A percentile compares a stretch with the other conserved stretches of the same genome.
phyloP scores from a whole-genome alignment of 495 filamentous ascomycete species.

The Talaromyces proteolyticus region DNA sequence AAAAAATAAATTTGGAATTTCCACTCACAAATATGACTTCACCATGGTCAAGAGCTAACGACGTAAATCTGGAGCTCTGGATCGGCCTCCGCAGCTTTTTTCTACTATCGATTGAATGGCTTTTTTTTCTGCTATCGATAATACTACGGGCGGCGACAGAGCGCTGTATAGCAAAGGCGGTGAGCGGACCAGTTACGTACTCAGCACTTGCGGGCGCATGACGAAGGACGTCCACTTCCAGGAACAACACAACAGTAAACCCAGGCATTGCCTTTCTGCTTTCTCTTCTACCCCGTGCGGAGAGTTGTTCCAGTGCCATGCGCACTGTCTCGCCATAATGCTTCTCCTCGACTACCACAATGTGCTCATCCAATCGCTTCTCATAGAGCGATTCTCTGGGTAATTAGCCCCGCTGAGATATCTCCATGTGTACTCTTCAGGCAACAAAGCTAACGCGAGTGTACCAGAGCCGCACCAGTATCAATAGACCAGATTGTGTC shows the following conservation, averaged over 20 bases:
- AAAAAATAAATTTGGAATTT: constrained; percentile 18
- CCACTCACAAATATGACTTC: constrained; percentile 88
- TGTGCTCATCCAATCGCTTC: constrained; percentile 89
- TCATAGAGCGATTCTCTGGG: constrained; percentile 93
- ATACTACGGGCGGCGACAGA: constrained; percentile 33
- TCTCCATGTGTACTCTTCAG: constrained; percentile 4
- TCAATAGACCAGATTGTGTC: constrained; percentile 96
- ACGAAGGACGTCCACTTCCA: not conserved
- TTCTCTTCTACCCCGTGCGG: not conserved
- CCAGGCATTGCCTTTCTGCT: not conserved
- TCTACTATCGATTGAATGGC: not conserved
- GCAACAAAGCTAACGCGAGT: constrained; percentile 24
- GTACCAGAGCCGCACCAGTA: constrained; percentile 65
- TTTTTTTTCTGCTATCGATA: constrained; percentile 7
- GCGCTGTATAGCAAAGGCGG: constrained; percentile 14
- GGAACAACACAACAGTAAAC: not conserved
- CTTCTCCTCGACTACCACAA: constrained; percentile 99
- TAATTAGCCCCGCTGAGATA: constrained; percentile 33
- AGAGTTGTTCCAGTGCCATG: constrained; percentile 3
- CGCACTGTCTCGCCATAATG: constrained; percentile 50
- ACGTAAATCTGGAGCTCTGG: constrained; percentile 2
- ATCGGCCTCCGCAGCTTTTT: constrained; percentile 3
- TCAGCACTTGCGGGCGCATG: constrained; percentile 5
- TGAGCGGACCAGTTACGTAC: too few relatives aligned
- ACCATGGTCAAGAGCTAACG: constrained; percentile 61